Base-by-base conservation (phyloP, 495 filamentous ascomycete species). In the Aspergillus sparsus region DNA sequence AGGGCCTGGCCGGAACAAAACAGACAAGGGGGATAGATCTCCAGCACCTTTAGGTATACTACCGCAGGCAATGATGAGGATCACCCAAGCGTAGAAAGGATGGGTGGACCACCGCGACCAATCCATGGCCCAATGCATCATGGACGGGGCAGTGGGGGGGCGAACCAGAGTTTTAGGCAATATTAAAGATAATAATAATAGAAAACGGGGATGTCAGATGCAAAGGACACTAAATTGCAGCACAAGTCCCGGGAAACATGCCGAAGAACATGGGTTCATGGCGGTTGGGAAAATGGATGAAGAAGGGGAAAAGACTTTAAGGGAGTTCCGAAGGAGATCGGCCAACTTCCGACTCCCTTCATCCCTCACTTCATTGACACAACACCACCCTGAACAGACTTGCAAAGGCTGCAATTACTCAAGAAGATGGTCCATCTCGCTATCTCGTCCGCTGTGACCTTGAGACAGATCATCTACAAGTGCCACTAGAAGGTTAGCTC, bases 41-140 rank as follows among this genome's bases (percentile, higher is more conserved):
- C 21, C 21, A 27, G 21, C 55, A 78, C 77, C 77, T 71, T 80
- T 79, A 6, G 76, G 74, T 49, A 78, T 80, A 57, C 71, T 67
- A 6, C 77, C 75, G 53, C 75, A 77, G 1, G 76, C 75, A 12
- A 78, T 73, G 44, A 74, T 69, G 42, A 69, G 53, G 53, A 80
- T 66, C 16, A 78, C 71, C 31, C 77, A 64, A 37, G 73, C 71
- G 65, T 72, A 78, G 57, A 69, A 77, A 9, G 74, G 74, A 65
- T 63, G 71, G 16, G 73, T 77, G 49, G 68, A 68, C 70, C 75
- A 76, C 50, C 74, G 67, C n/a, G 72, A 73, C 58, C 63, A 60
- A 44, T 71, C 69, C 58, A 69, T 51, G 41, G 41, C 56, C 70
- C 60, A 67, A 64, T 53, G 58, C 71, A 74, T 75, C 65, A 62